A percentile compares a stretch with the other conserved stretches of the same genome.
phyloP scores from a whole-genome alignment of 2,329 filamentous ascomycete genomes.

The Mollisiaceae sp. region DNA sequence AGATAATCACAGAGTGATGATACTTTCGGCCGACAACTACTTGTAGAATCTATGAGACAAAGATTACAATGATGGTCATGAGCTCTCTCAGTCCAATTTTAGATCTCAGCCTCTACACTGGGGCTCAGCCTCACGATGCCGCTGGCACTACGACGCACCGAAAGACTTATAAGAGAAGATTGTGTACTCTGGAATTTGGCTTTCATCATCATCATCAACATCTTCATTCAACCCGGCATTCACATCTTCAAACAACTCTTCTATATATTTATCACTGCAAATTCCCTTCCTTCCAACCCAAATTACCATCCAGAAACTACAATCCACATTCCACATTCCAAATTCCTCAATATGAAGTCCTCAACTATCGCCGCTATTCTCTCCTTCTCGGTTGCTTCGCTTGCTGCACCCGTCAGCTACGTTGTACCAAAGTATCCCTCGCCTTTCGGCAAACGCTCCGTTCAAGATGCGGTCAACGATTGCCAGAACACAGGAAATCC shows the following conservation, averaged over 20 bases:
- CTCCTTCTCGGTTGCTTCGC: slow-evolving; percentile 8
- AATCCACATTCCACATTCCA: no score
- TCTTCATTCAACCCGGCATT: background rate
- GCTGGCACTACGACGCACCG: background rate
- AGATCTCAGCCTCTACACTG: background rate
- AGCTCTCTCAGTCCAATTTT: background rate
- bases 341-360: slow-evolving; percentile 6
- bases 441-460: slow-evolving; percentile 13
- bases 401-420: background rate
- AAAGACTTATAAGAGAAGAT: background rate
- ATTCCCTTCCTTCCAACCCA: background rate
- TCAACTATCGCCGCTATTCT: slow-evolving; percentile 11
- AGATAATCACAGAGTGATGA: background rate
- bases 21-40: background rate
- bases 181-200: background rate
- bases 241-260: background rate
- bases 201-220: slow-evolving; percentile 1
- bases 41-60: background rate
- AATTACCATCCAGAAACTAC: background rate
- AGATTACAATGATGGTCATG: background rate
- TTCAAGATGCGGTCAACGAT: slow-evolving; percentile 11
- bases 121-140: background rate
- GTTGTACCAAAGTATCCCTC: background rate
- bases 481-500: slow-evolving; percentile 11
- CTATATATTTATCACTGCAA: background rate